Evolutionary conservation across 306 rosid genomes (phyloP).

Genomic region (Lathyrus sativus): DNA sequence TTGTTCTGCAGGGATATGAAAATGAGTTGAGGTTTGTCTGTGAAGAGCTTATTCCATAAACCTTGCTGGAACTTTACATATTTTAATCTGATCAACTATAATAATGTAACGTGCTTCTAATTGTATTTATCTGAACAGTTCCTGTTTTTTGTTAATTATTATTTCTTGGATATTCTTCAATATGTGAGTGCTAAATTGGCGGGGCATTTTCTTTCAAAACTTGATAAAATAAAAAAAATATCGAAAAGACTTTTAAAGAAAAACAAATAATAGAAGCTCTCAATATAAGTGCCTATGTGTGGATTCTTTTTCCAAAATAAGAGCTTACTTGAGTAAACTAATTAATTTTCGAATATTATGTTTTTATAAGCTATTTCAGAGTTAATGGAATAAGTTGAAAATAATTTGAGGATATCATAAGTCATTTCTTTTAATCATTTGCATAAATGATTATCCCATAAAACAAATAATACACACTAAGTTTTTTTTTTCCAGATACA

Average conservation of each 20-base stretch:
- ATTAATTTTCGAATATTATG: too few species aligned
- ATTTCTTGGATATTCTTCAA: conserved; percentile 19
- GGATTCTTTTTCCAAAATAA: too few species aligned
- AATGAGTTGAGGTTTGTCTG: conserved; percentile 75
- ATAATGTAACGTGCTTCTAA: conserved; percentile 27
- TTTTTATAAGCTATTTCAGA: too few species aligned
- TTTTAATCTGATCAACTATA: conserved; percentile 3
- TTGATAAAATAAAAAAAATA: conserved; percentile 4
- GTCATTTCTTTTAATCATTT: too few species aligned
- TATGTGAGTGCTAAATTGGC: not conserved
- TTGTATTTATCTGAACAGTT: conserved; percentile 17
- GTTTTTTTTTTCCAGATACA: too few species aligned
- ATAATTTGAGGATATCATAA: too few species aligned
- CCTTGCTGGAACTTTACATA: conserved; percentile 19
- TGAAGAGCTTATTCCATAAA: conserved; percentile 59
- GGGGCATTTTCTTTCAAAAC: not conserved
- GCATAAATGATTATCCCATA: too few species aligned
- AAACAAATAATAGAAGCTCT: not conserved
- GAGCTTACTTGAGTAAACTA: too few species aligned
- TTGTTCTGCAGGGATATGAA: conserved; percentile 84
- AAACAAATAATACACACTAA: too few species aligned
- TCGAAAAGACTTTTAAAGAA: not conserved
- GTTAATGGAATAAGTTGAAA: too few species aligned
- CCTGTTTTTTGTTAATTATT: conserved; percentile 11
- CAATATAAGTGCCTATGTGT: too few species aligned